phyloP scores from a whole-genome alignment of 2,329 filamentous ascomycete species.

The Cordyceps farinosa region DNA sequence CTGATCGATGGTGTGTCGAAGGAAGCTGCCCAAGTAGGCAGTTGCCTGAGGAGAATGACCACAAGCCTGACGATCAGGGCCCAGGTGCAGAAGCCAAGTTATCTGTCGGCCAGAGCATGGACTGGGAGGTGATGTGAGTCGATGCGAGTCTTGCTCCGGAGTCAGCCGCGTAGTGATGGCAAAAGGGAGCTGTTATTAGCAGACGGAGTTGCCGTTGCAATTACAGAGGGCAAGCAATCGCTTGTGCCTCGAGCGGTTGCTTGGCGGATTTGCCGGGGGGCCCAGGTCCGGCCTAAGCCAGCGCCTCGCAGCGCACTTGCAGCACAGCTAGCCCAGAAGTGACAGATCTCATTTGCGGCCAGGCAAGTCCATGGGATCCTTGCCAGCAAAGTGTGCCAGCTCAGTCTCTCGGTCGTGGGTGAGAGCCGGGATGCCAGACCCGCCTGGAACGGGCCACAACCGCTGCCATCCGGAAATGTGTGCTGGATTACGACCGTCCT shows the following conservation, averaged over 20 bases:
- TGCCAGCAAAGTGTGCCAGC: slow-evolving; percentile 5
- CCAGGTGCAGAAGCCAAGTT: slow-evolving; percentile 5
- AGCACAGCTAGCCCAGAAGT: slow-evolving; percentile 13
- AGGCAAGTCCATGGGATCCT: slow-evolving; percentile 20
- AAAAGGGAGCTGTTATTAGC: not conserved
- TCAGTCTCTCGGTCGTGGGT: not conserved
- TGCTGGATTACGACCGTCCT: not conserved
- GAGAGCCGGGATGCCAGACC: slow-evolving; percentile 27
- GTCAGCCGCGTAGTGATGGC: not conserved
- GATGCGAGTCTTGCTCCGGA: not conserved
- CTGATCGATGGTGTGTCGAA: slow-evolving; percentile 2
- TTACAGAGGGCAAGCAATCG: not conserved
- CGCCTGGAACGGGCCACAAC: slow-evolving; percentile 18
- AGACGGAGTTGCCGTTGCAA: not conserved
- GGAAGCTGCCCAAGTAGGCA: slow-evolving; percentile 3
- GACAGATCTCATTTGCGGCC: slow-evolving; percentile 28
- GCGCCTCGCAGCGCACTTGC: slow-evolving; percentile 2
- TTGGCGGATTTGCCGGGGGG: slow-evolving; percentile 6
- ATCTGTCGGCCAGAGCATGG: not conserved
- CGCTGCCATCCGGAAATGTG: slow-evolving; percentile 14
- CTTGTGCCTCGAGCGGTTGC: slow-evolving; percentile 2
- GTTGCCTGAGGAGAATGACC: not conserved
- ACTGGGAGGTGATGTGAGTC: not conserved
- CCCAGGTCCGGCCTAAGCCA: not conserved
- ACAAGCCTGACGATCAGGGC: not conserved